Percentiles rank a stretch among this genome's conserved stretches.
Evolutionary conservation across 148 eudicot genomes (phyloP).

Genomic region (Fallopia convolvulus): DNA sequence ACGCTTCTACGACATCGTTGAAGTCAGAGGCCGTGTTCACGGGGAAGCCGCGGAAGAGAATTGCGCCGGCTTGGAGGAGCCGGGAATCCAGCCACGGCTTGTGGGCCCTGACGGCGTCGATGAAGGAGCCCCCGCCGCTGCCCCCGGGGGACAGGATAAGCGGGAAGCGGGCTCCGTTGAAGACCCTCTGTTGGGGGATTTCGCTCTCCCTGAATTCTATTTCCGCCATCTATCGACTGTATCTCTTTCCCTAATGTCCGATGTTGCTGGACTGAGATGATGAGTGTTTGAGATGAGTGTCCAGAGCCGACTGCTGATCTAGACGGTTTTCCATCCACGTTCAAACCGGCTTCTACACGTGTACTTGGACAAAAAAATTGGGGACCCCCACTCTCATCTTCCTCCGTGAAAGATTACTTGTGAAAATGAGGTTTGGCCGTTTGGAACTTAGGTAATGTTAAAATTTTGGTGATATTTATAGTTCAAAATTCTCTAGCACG

Average conservation of each 20-base stretch:
- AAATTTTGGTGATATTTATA: too few species aligned
- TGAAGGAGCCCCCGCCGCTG: background rate
- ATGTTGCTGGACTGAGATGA: background rate
- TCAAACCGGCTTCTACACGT: background rate
- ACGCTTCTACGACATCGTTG: conserved; percentile 82
- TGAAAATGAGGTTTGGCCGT: too few species aligned
- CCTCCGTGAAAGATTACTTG: too few species aligned
- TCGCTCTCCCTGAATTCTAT: conserved; percentile 27
- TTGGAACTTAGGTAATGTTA: too few species aligned
- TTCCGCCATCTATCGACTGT: conserved; percentile 20
- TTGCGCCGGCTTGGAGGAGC: conserved; percentile 47
- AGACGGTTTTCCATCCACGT: conserved; percentile 1
- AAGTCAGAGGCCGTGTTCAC: conserved; percentile 44
- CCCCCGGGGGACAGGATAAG: conserved; percentile 42
- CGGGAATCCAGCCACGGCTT: conserved; percentile 50
- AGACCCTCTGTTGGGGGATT: conserved; percentile 47
- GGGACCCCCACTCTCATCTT: too few species aligned
- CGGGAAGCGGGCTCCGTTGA: conserved; percentile 38
- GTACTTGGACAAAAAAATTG: background rate
- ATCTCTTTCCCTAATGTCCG: background rate
- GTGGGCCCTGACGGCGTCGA: conserved; percentile 34
- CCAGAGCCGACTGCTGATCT: background rate
- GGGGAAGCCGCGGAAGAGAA: conserved; percentile 57
- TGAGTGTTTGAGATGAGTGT: background rate
- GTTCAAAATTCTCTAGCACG: too few species aligned